Evolutionary conservation across 2,329 filamentous ascomycete genomes (phyloP).

Genomic region (Diaporthe velutina): DNA sequence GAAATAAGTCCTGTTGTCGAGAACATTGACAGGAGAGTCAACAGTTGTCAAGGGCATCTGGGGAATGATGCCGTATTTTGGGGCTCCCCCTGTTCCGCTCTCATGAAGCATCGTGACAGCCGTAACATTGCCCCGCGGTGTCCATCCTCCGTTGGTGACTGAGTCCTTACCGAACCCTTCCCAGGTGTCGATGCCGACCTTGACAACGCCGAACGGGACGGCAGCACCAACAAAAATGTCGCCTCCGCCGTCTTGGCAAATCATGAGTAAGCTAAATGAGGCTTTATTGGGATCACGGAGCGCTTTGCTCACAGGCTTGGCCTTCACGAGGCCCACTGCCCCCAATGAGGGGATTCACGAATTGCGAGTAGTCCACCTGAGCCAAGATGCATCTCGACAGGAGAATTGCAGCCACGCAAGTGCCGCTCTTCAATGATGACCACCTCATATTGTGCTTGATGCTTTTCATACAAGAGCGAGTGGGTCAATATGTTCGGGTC

Average conservation of each 20-base stretch:
- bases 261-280: not conserved
- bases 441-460: conserved; percentile 7
- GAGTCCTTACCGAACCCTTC: conserved; percentile 44
- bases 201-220: conserved; percentile 59
- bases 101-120: conserved; percentile 68
- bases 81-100: conserved; percentile 68
- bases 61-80: conserved; percentile 69
- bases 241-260: conserved; percentile 51
- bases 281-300: not conserved
- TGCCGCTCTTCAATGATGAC: not conserved
- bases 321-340: conserved; percentile 59
- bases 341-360: conserved; percentile 61
- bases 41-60: conserved; percentile 60
- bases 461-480: not conserved
- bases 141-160: conserved; percentile 52
- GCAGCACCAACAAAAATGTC: conserved; percentile 59
- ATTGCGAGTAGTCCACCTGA: conserved; percentile 34
- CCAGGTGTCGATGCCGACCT: conserved; percentile 57
- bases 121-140: conserved; percentile 58
- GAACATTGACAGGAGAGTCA: conserved; percentile 56
- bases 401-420: not conserved
- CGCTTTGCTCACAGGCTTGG: conserved; percentile 48
- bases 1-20: conserved; percentile 63
- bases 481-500: not conserved
- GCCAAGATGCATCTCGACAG: not conserved